A percentile compares a stretch with the other conserved stretches of the same genome.
phyloP scores from a whole-genome alignment of 257 asterid species.

The Solanum ahanhuiri region DNA sequence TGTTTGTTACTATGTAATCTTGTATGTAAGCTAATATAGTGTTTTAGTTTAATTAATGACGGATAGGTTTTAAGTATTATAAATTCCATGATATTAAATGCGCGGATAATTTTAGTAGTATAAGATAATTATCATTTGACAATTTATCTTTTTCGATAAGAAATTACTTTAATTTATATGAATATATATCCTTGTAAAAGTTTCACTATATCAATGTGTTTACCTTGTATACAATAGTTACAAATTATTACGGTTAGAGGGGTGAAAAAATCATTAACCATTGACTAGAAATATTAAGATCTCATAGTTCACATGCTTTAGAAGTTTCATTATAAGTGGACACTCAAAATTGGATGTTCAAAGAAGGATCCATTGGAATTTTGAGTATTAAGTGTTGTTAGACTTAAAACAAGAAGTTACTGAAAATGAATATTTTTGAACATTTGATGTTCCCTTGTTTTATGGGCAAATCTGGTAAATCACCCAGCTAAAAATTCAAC shows the following conservation, averaged over 20 bases:
- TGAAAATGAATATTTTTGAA: neutral
- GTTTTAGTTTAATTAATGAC: too few relatives aligned
- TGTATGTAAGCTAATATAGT: too few relatives aligned
- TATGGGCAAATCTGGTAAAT: neutral
- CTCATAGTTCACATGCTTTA: neutral
- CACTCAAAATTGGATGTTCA: neutral
- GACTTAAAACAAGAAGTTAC: neutral
- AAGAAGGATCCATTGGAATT: neutral
- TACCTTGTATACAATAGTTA: neutral
- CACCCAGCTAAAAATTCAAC: neutral
- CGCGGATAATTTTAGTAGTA: too few relatives aligned
- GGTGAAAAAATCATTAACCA: neutral
- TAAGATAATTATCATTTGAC: neutral
- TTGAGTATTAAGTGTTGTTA: neutral
- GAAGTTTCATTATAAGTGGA: neutral
- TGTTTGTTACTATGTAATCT: too few relatives aligned
- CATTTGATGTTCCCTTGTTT: neutral
- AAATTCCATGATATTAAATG: too few relatives aligned
- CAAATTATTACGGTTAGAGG: neutral
- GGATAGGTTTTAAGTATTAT: too few relatives aligned
- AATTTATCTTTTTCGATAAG: neutral
- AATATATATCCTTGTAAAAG: neutral
- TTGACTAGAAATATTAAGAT: neutral
- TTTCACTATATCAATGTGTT: neutral
- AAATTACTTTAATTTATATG: neutral